phyloP scores from a whole-genome alignment of 768 basidiomycete species.

The Fomitopsis serialis region DNA sequence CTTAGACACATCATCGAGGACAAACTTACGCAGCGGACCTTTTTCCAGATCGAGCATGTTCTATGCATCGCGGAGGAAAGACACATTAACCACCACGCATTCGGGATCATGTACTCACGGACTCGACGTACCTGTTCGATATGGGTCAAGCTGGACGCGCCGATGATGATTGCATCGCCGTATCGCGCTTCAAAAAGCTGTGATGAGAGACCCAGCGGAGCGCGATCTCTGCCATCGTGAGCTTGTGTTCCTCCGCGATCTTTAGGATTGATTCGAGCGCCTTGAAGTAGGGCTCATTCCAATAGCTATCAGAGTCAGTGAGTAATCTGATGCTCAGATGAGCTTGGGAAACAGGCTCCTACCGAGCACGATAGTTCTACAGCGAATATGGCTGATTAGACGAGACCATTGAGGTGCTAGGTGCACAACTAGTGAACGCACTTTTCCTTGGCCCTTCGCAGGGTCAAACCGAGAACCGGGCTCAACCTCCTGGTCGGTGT shows the following conservation, averaged over 20 bases:
- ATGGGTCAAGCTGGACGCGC: slow-evolving; percentile 53
- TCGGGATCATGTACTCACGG: background rate
- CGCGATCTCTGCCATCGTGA: slow-evolving; percentile 37
- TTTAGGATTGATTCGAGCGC: slow-evolving; percentile 39
- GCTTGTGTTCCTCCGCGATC: slow-evolving; percentile 31
- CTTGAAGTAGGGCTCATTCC: slow-evolving; percentile 49
- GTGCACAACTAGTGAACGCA: slow-evolving; percentile 14
- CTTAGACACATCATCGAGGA: too few relatives aligned
- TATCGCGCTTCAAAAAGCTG: slow-evolving; percentile 39
- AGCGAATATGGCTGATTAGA: too few relatives aligned
- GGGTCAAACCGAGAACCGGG: slow-evolving; percentile 55
- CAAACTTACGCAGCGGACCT: slow-evolving; percentile 30
- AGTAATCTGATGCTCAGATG: background rate
- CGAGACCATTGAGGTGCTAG: too few relatives aligned
- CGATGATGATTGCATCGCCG: slow-evolving; percentile 53
- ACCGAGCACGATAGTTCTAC: too few relatives aligned
- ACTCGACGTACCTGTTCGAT: slow-evolving; percentile 38
- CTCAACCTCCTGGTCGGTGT: slow-evolving; percentile 39
- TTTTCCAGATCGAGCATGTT: slow-evolving; percentile 51
- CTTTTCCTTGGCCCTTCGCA: slow-evolving; percentile 38
- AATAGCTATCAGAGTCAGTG: slow-evolving; percentile 35
- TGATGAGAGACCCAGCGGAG: slow-evolving; percentile 47
- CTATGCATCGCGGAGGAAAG: slow-evolving; percentile 13
- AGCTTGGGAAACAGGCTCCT: too few relatives aligned
- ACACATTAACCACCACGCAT: too few relatives aligned